Conservation (phyloP, 495 filamentous ascomycete species). For the Penicillium silybi region DNA sequence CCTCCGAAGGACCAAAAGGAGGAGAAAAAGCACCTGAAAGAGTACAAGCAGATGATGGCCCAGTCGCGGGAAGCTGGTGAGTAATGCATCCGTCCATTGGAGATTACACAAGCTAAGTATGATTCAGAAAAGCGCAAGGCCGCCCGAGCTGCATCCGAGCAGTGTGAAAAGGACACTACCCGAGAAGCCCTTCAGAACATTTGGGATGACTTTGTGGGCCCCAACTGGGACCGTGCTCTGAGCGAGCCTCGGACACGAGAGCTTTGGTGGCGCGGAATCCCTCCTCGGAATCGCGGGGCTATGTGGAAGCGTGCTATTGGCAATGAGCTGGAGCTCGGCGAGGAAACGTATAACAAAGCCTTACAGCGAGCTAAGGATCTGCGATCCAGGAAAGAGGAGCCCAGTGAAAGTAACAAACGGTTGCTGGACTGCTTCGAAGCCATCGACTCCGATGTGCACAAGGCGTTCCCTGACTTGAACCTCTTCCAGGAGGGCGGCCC, state of each 20-base stretch:
- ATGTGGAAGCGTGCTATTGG: constrained; percentile 89
- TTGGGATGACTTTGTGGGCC: constrained; percentile 86
- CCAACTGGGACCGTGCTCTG: constrained; percentile 76
- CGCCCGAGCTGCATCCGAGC: constrained; percentile 43
- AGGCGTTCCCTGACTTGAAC: constrained; percentile 74
- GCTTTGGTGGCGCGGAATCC: constrained; percentile 91
- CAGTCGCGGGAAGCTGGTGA: constrained; percentile 67
- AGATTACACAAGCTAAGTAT: constrained; percentile 1
- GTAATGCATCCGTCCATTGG: constrained; percentile 9
- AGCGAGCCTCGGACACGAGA: constrained; percentile 74
- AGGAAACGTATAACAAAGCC: constrained; percentile 74
- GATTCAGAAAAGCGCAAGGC: constrained; percentile 45
- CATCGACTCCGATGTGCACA: constrained; percentile 65
- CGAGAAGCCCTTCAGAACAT: constrained; percentile 61
- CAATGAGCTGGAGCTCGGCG: constrained; percentile 77
- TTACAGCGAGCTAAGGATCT: constrained; percentile 68
- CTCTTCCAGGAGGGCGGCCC: constrained; percentile 79
- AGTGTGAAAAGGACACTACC: constrained; percentile 63
- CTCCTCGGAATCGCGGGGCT: constrained; percentile 69
- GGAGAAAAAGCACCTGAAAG: constrained; percentile 83
- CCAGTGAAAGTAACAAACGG: constrained; percentile 45
- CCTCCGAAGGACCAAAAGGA: constrained; percentile 92
- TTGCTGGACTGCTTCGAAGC: constrained; percentile 60
- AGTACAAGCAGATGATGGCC: constrained; percentile 93
- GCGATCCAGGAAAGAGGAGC: constrained; percentile 45